These are phyloP conservation scores for Pythium brachiatum DNA, from an alignment of 352 stramenopile species.

Conservation along the genomic window DNA sequence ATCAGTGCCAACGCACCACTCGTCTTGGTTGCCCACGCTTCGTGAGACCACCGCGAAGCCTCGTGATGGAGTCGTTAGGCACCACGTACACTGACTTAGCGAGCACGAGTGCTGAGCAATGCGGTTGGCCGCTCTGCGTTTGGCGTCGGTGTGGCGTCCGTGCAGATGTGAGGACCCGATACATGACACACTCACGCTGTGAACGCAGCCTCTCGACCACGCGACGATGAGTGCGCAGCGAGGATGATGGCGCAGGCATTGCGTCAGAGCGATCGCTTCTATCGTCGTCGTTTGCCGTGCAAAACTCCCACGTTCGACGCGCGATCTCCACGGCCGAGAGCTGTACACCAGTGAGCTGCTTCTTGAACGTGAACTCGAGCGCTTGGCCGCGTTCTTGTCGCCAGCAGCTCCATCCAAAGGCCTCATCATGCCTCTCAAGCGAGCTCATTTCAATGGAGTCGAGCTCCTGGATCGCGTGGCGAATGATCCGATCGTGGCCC, in stretches of 20 bases:
- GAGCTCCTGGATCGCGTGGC: not conserved
- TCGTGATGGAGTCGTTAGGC: not conserved
- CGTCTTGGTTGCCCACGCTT: conserved; percentile 13
- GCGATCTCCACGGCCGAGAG: conserved; percentile 2
- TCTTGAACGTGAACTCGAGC: conserved; percentile 15
- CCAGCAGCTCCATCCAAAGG: conserved; percentile 21
- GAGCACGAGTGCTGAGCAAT: not conserved
- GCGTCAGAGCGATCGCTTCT: not conserved
- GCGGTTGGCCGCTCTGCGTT: not conserved
- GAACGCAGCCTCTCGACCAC: not conserved
- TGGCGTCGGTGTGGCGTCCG: not conserved
- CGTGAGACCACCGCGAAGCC: conserved; percentile 10
- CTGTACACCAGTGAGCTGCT: not conserved
- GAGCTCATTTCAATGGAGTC: not conserved
- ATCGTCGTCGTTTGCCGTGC: not conserved
- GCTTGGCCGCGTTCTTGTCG: not conserved
- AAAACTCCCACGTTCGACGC: conserved; percentile 18
- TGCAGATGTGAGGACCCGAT: not conserved
- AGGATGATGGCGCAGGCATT: conserved; percentile 5
- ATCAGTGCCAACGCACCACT: not conserved
- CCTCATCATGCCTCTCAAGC: not conserved
- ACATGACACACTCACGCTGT: conserved; percentile 1
- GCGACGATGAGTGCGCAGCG: not conserved
- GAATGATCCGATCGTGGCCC: not conserved
- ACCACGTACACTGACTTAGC: conserved; percentile 21